Evolutionary conservation across 768 basidiomycete genomes (phyloP).

Genomic region (Auricularia sp.): DNA sequence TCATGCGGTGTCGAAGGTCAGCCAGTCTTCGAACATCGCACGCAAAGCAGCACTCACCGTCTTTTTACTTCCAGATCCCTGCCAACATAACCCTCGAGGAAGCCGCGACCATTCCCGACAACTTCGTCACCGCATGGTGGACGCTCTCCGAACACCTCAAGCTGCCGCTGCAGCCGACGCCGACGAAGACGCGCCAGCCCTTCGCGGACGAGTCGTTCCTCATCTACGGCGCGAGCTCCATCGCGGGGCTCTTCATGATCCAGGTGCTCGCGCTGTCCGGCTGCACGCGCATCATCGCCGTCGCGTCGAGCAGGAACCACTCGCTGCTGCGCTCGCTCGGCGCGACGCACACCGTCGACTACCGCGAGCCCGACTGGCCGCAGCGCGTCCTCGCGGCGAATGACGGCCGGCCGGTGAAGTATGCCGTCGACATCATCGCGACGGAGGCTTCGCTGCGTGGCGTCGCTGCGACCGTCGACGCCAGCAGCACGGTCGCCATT

Average conservation of each 20-base stretch:
- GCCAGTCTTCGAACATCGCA: not conserved
- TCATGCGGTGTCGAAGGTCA: slow-evolving; percentile 26
- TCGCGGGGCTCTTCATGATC: slow-evolving; percentile 23
- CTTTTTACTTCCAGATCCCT: slow-evolving; percentile 26
- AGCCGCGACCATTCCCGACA: slow-evolving; percentile 32
- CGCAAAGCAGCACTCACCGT: not conserved
- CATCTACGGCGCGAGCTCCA: slow-evolving; percentile 35
- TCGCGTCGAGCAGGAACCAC: slow-evolving; percentile 31
- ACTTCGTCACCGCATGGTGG: slow-evolving; percentile 32
- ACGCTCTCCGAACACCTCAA: slow-evolving; percentile 26
- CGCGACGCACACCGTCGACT: slow-evolving; percentile 31
- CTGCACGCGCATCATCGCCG: slow-evolving; percentile 33
- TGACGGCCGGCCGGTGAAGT: slow-evolving; percentile 21
- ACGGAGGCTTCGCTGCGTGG: slow-evolving; percentile 25
- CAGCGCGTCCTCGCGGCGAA: slow-evolving; percentile 25
- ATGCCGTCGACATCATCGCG: slow-evolving; percentile 32
- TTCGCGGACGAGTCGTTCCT: slow-evolving; percentile 27
- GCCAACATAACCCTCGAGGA: slow-evolving; percentile 26
- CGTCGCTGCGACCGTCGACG: slow-evolving; percentile 28
- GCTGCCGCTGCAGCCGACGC: slow-evolving; percentile 28
- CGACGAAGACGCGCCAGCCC: slow-evolving; percentile 15
- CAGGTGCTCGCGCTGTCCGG: slow-evolving; percentile 33
- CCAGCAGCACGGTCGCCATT: slow-evolving; percentile 31
- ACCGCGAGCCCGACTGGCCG: slow-evolving; percentile 26
- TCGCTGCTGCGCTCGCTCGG: slow-evolving; percentile 30